phyloP scores from a whole-genome alignment of 257 asterid genomes.

The Gentiana straminea region DNA sequence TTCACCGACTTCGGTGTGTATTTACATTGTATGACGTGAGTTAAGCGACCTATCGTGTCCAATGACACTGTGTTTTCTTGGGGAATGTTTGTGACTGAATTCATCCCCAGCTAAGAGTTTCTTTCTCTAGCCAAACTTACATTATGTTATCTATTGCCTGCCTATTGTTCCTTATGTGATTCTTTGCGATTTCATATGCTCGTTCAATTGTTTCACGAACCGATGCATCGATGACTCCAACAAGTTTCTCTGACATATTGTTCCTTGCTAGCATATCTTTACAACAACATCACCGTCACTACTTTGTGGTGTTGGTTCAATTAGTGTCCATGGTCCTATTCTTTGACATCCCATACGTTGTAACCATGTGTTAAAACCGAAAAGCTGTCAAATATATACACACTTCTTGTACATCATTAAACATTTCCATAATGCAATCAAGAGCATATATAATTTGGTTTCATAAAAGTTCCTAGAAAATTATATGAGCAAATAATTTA shows the following conservation, averaged over 20 bases:
- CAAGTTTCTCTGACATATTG: slow-evolving; percentile 67
- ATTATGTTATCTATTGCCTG: slow-evolving; percentile 54
- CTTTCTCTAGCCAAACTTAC: slow-evolving; percentile 56
- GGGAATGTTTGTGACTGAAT: slow-evolving; percentile 41
- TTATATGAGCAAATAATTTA: too few species aligned
- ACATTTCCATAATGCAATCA: too few species aligned
- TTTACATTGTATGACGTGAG: neutral
- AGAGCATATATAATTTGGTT: too few species aligned
- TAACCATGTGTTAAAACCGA: slow-evolving; percentile 37
- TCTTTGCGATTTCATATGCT: slow-evolving; percentile 48
- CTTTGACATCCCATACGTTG: slow-evolving; percentile 65
- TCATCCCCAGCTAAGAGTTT: slow-evolving; percentile 59
- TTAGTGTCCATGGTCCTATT: slow-evolving; percentile 53
- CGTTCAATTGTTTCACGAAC: slow-evolving; percentile 27
- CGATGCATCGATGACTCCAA: slow-evolving; percentile 45
- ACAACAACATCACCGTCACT: slow-evolving; percentile 35
- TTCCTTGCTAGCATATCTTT: slow-evolving; percentile 58
- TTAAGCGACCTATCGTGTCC: slow-evolving; percentile 37
- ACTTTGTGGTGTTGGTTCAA: slow-evolving; percentile 45
- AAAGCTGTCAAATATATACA: neutral
- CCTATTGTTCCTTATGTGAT: slow-evolving; percentile 44
- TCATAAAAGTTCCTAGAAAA: too few species aligned
- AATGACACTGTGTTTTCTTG: slow-evolving; percentile 19
- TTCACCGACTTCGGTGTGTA: too few species aligned
- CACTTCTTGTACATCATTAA: too few species aligned